These are phyloP conservation scores for Ophiostoma tasmaniense DNA, from an alignment of 2,329 filamentous ascomycete genomes.

Conservation along the genomic window DNA sequence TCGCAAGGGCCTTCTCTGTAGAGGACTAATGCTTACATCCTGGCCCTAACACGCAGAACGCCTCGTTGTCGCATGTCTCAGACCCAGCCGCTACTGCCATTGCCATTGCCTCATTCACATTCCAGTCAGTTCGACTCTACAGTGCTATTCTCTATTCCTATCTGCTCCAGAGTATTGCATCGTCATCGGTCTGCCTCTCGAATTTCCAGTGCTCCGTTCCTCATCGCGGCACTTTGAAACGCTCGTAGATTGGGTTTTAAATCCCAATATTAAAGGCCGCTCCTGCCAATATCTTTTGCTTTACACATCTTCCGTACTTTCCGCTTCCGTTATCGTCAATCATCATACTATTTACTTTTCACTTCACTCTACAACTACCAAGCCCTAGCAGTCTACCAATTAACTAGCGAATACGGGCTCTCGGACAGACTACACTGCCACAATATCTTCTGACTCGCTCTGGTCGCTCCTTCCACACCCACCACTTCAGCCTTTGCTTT, in stretches of 20 bases:
- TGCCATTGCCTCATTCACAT: neutral
- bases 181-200: neutral
- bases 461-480: neutral
- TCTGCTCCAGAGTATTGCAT: neutral
- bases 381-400: neutral
- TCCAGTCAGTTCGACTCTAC: neutral
- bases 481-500: neutral
- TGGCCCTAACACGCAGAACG: neutral
- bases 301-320: neutral
- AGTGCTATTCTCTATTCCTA: neutral
- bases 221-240: conserved; percentile 2
- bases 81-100: neutral
- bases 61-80: neutral
- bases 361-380: neutral
- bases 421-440: neutral
- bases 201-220: neutral
- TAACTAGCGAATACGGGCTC: neutral
- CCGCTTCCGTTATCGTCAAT: conserved; percentile 1
- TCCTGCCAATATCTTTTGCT: neutral
- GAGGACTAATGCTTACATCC: neutral
- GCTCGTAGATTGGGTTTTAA: neutral
- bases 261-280: neutral
- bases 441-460: neutral
- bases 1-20: neutral
- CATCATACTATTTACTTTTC: neutral